Evolutionary conservation across 371 early-diverging fungal genomes (phyloP).

Genomic region (Actinomortierella wolfii): DNA sequence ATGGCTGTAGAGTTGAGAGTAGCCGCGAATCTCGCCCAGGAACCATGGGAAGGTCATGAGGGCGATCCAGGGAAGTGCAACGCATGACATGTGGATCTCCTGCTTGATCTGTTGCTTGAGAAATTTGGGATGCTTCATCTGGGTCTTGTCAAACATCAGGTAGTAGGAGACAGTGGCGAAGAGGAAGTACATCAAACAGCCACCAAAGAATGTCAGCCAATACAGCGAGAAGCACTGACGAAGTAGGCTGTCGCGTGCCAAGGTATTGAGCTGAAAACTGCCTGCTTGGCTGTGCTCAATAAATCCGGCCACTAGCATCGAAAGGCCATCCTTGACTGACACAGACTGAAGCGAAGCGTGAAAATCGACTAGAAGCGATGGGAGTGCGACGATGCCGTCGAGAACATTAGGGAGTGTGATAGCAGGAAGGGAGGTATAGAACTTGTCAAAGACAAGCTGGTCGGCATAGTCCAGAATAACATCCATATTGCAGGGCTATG

Average conservation of each 20-base stretch:
- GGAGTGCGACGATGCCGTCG: conserved; percentile 43
- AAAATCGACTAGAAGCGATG: conserved; percentile 10
- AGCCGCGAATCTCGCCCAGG: conserved; percentile 85
- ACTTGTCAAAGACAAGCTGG: conserved; percentile 56
- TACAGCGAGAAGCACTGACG: conserved; percentile 77
- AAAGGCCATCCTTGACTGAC: conserved; percentile 5
- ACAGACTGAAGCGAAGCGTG: conserved; percentile 7
- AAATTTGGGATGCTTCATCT: conserved; percentile 91
- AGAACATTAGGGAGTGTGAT: conserved; percentile 45
- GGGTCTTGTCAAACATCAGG: conserved; percentile 85
- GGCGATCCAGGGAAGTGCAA: conserved; percentile 81
- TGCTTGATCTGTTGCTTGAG: conserved; percentile 85
- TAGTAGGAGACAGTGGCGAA: conserved; percentile 79
- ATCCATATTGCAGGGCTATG: conserved; percentile 63
- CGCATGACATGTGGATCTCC: conserved; percentile 82
- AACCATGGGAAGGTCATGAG: conserved; percentile 90
- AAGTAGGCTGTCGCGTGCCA: conserved; percentile 63
- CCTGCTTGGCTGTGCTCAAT: conserved; percentile 48
- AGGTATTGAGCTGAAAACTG: conserved; percentile 46
- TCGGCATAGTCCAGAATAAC: conserved; percentile 69
- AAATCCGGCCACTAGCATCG: conserved; percentile 56
- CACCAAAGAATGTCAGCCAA: conserved; percentile 72
- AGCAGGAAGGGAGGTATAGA: conserved; percentile 57
- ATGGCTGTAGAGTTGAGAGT: conserved; percentile 78
- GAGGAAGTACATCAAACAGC: conserved; percentile 77